Evolutionary conservation across 257 asterid species (phyloP).

Genomic region (Plantago major): DNA sequence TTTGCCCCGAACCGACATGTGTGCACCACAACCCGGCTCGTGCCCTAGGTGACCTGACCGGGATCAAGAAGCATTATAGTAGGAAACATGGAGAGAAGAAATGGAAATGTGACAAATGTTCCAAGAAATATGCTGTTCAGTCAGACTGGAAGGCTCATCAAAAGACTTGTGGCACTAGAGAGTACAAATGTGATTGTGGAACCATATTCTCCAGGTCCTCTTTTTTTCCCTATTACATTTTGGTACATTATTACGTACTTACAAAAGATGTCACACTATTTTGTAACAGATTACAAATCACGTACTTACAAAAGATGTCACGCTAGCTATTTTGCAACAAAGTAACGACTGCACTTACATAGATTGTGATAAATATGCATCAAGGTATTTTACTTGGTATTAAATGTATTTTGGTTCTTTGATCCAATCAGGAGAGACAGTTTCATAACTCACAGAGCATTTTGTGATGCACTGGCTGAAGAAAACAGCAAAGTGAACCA

Average conservation of each 20-base stretch:
- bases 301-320: no score
- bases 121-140: slow-evolving; percentile 76
- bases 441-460: slow-evolving; percentile 90
- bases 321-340: no score
- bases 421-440: slow-evolving; percentile 72
- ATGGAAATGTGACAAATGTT: slow-evolving; percentile 87
- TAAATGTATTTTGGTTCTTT: neutral
- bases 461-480: slow-evolving; percentile 87
- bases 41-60: slow-evolving; percentile 83
- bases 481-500: slow-evolving; percentile 79
- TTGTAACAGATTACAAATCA: no score
- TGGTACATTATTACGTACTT: no score
- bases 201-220: slow-evolving; percentile 78
- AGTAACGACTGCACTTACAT: no score
- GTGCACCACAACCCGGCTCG: slow-evolving; percentile 70
- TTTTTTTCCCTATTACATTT: neutral
- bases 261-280: no score
- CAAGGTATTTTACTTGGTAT: neutral
- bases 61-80: slow-evolving; percentile 87
- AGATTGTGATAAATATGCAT: neutral
- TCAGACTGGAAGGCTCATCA: slow-evolving; percentile 95
- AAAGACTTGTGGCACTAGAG: slow-evolving; percentile 86
- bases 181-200: slow-evolving; percentile 88
- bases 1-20: slow-evolving; percentile 78
- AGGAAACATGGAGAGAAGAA: slow-evolving; percentile 90